phyloP scores from a whole-genome alignment of 192 early-diverging fungal genomes.

The Linnemannia elongata region DNA sequence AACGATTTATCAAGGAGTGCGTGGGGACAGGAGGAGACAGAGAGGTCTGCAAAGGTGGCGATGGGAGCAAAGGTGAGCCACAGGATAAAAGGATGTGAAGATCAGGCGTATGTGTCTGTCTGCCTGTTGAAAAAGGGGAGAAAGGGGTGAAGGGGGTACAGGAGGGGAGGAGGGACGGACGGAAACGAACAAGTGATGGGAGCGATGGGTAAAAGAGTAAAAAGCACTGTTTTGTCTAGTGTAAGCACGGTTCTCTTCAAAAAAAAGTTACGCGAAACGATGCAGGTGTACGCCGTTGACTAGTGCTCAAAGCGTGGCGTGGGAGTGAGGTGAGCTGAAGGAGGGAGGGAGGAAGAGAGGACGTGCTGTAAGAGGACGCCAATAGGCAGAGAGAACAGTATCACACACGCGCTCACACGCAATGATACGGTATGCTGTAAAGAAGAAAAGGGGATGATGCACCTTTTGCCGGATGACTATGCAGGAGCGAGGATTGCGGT shows the following conservation, averaged over 20 bases:
- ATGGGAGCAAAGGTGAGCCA: not conserved
- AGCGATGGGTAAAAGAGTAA: not conserved
- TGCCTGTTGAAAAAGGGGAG: not conserved
- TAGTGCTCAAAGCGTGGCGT: constrained; percentile 1
- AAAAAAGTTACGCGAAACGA: not conserved
- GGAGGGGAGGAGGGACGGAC: not conserved
- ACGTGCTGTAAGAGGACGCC: not conserved
- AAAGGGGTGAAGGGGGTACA: not conserved
- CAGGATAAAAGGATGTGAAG: not conserved
- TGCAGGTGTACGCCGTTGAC: not conserved
- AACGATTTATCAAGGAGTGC: not conserved
- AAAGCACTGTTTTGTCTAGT: not conserved
- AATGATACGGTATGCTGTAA: too few species aligned
- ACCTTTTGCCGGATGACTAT: not conserved
- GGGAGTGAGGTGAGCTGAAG: not conserved
- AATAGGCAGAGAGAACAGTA: not conserved
- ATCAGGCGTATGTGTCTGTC: not conserved
- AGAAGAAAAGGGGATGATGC: not conserved
- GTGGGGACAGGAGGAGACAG: not conserved
- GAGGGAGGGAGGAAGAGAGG: not conserved
- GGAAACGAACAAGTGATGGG: not conserved
- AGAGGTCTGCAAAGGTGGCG: not conserved
- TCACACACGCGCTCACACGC: not conserved
- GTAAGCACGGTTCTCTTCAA: not conserved
- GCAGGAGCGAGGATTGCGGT: not conserved